These are phyloP conservation scores for Mortierella hygrophila DNA, from an alignment of 192 early-diverging fungal genomes.

Conservation along the genomic window DNA sequence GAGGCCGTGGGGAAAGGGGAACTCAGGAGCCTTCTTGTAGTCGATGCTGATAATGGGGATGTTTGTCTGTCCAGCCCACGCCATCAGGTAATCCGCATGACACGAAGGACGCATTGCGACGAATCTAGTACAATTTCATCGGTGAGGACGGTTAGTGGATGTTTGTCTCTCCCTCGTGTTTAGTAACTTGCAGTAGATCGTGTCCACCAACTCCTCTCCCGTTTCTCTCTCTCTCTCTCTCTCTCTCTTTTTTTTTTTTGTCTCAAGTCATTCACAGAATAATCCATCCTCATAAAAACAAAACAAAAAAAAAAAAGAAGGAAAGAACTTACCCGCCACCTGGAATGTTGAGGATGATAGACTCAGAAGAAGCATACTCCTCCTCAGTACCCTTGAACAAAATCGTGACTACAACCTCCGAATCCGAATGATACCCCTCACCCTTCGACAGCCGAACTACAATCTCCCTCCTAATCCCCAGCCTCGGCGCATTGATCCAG, in stretches of 20 bases:
- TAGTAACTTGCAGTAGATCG: neutral
- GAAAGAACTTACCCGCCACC: slow-evolving; percentile 76
- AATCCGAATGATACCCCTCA: slow-evolving; percentile 24
- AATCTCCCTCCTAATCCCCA: slow-evolving; percentile 55
- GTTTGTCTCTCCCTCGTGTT: neutral
- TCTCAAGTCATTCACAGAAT: too few species aligned
- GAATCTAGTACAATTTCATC: slow-evolving; percentile 60
- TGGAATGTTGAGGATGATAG: slow-evolving; percentile 73
- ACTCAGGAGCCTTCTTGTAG: slow-evolving; percentile 96
- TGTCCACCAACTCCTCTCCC: too few species aligned
- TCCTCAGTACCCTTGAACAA: slow-evolving; percentile 68
- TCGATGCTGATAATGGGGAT: slow-evolving; percentile 86
- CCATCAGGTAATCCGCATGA: slow-evolving; percentile 87
- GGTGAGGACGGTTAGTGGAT: neutral
- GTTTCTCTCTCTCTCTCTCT: neutral
- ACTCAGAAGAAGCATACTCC: slow-evolving; percentile 42
- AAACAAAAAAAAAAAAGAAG: neutral
- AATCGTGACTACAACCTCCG: slow-evolving; percentile 60
- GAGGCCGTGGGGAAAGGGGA: slow-evolving; percentile 92
- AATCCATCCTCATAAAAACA: neutral
- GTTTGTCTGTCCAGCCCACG: slow-evolving; percentile 80
- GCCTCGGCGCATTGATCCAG: slow-evolving; percentile 52
- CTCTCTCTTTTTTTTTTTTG: too few species aligned
- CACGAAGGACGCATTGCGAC: slow-evolving; percentile 89
- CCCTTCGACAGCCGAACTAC: slow-evolving; percentile 35